These are phyloP conservation scores for Xylariaceae sp. DNA, from an alignment of 2,329 filamentous ascomycete species.

Conservation along the genomic window DNA sequence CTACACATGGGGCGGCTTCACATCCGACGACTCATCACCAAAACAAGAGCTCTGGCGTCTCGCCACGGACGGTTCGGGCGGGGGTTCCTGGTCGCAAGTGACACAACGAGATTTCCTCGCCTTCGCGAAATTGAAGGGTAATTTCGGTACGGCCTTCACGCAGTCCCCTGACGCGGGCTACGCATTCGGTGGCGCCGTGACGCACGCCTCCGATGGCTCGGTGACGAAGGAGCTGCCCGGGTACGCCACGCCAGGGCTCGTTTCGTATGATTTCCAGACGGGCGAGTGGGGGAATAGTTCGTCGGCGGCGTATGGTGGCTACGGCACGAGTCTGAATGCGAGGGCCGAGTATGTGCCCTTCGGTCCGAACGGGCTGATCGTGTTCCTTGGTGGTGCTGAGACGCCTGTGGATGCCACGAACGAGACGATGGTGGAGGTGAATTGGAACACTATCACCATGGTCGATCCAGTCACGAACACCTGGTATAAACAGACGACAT, in stretches of 20 bases:
- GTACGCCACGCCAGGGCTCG: constrained; percentile 29
- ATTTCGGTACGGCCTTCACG: constrained; percentile 28
- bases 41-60: constrained; percentile 33
- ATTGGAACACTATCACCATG: constrained; percentile 31
- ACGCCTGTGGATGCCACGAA: constrained; percentile 23
- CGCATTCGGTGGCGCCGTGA: constrained; percentile 31
- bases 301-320: constrained; percentile 21
- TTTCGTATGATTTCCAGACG: constrained; percentile 32
- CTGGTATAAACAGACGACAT: constrained; percentile 35
- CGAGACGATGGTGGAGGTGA: constrained; percentile 19
- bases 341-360: constrained; percentile 32
- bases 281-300: constrained; percentile 32
- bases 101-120: constrained; percentile 27
- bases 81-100: constrained; percentile 31
- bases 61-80: constrained; percentile 30
- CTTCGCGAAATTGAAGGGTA: constrained; percentile 36
- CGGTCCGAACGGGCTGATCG: constrained; percentile 31
- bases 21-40: constrained; percentile 22
- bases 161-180: constrained; percentile 29
- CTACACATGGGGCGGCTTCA: constrained; percentile 35
- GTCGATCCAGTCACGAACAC: constrained; percentile 32
- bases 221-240: constrained; percentile 23
- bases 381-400: constrained; percentile 33
- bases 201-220: constrained; percentile 23
- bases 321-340: constrained; percentile 30